phyloP scores from a whole-genome alignment of 768 basidiomycete species.

The Mycena crocata region DNA sequence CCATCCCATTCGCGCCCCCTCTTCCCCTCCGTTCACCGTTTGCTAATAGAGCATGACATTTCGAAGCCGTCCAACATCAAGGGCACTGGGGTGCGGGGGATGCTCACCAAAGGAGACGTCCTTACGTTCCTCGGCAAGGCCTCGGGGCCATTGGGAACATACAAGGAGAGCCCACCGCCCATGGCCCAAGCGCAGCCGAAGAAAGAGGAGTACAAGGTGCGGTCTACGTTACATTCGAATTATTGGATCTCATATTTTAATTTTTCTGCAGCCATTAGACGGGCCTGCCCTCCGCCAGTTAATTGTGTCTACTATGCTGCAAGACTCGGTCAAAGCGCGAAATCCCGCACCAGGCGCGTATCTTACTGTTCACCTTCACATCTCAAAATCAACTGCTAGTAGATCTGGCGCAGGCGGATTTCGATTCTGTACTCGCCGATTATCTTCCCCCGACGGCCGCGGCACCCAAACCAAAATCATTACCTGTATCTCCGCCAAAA shows the following conservation, averaged over 20 bases:
- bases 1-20: constrained; percentile 74
- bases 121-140: constrained; percentile 88
- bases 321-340: constrained; percentile 63
- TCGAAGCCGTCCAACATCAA: constrained; percentile 74
- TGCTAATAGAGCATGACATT: constrained; percentile 76
- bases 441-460: constrained; percentile 61
- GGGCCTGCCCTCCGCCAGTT: constrained; percentile 72
- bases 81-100: constrained; percentile 91
- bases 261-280: constrained; percentile 62
- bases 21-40: constrained; percentile 91
- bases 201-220: constrained; percentile 57
- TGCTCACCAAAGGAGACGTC: constrained; percentile 97
- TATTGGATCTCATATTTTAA: not conserved
- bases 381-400: constrained; percentile 23
- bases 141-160: constrained; percentile 80
- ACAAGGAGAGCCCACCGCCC: constrained; percentile 58
- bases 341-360: constrained; percentile 55
- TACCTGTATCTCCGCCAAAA: constrained; percentile 33
- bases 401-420: constrained; percentile 62
- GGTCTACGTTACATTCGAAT: not conserved
- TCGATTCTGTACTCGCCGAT: constrained; percentile 81
- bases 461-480: constrained; percentile 35
- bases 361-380: not conserved
- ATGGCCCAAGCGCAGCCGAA: constrained; percentile 44
- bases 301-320: constrained; percentile 71